Evolutionary conservation across 441 rosid species (phyloP).

Genomic region (Eutrema salsugineum): DNA sequence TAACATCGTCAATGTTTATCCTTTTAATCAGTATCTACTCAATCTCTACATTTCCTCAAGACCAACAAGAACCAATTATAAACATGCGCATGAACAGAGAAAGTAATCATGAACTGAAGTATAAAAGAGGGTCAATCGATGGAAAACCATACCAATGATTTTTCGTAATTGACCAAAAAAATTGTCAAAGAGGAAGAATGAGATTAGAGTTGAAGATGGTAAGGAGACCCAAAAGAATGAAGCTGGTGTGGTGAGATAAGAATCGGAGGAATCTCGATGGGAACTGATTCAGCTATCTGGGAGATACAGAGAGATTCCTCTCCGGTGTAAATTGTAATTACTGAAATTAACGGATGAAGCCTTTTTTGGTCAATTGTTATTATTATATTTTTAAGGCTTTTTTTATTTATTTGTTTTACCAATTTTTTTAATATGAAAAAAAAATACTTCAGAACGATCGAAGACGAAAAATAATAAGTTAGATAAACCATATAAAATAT

Average conservation of each 20-base stretch:
- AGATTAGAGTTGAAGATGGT: conserved; percentile 4
- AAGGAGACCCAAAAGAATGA: not conserved
- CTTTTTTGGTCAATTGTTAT: no score
- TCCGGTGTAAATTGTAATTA: no score
- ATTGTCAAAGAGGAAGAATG: not conserved
- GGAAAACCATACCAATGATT: not conserved
- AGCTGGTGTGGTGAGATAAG: no score
- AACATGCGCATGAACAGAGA: not conserved
- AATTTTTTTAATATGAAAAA: no score
- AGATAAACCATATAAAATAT: no score
- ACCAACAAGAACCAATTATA: not conserved
- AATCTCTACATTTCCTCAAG: not conserved
- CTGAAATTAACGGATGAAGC: no score
- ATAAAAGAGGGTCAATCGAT: not conserved
- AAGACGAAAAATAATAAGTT: no score
- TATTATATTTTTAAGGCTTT: no score
- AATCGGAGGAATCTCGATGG: no score
- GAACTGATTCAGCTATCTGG: not conserved
- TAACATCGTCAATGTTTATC: not conserved
- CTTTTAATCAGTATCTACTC: not conserved
- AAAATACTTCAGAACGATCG: no score
- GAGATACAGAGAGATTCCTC: no score
- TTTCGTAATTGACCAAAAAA: not conserved
- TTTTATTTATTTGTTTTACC: no score
- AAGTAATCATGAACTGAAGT: not conserved